Conservation (phyloP, 2,329 filamentous ascomycete genomes). For the Penicillium polonicum region DNA sequence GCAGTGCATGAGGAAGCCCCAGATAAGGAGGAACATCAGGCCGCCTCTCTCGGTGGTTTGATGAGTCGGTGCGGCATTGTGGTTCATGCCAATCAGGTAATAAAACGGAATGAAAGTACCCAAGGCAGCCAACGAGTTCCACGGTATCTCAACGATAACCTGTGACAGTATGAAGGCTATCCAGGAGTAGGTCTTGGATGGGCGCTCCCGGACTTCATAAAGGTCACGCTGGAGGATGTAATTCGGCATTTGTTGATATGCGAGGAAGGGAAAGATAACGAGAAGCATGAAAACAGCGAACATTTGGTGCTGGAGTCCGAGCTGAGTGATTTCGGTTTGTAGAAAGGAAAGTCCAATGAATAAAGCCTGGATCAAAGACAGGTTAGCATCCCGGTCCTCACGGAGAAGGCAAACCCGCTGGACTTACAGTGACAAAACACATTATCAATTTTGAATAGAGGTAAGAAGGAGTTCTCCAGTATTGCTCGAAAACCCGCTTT, state of each 20-base stretch:
- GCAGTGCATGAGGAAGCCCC: not conserved
- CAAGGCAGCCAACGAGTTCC: constrained; percentile 64
- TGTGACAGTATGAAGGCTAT: constrained; percentile 80
- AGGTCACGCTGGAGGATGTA: constrained; percentile 79
- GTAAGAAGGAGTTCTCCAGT: constrained; percentile 84
- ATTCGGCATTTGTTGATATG: constrained; percentile 62
- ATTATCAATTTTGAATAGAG: constrained; percentile 34
- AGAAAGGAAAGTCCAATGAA: not conserved
- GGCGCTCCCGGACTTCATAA: constrained; percentile 82
- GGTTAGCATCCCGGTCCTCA: not conserved
- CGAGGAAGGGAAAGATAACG: not conserved
- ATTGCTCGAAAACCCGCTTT: constrained; percentile 77
- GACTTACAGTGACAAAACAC: not conserved
- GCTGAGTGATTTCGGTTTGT: not conserved
- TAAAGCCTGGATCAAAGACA: not conserved
- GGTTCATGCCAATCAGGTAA: not conserved
- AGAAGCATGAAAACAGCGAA: not conserved
- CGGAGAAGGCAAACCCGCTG: not conserved
- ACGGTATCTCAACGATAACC: constrained; percentile 81
- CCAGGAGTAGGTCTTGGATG: constrained; percentile 82
- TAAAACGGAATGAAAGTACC: not conserved
- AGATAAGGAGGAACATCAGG: not conserved
- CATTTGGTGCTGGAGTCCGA: not conserved
- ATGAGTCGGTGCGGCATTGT: not conserved
- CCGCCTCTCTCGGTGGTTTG: not conserved